Percentiles rank a stretch among this genome's conserved stretches.
These are phyloP conservation scores for Serendipita sp. DNA, from an alignment of 768 basidiomycete species.

Conservation along the genomic window DNA sequence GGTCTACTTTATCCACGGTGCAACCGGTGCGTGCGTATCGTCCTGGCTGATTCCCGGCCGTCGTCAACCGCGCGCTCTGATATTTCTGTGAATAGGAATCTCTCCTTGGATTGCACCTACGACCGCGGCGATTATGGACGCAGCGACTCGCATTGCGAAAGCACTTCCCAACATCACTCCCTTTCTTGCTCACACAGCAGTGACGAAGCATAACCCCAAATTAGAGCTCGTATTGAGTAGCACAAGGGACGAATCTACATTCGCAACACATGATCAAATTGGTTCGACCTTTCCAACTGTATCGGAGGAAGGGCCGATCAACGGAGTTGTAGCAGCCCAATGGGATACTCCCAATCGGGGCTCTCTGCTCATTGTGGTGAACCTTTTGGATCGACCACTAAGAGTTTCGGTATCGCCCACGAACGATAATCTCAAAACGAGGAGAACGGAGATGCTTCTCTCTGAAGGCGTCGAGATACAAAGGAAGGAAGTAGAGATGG, in stretches of 20 bases:
- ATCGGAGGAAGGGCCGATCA: background rate
- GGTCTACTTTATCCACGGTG: conserved; percentile 9
- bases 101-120: conserved; percentile 10
- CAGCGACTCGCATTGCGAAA: conserved; percentile 3
- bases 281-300: background rate
- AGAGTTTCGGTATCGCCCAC: background rate
- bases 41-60: no score
- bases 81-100: conserved; percentile 1
- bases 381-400: background rate
- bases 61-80: background rate
- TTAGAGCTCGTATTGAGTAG: background rate
- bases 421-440: no score
- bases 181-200: background rate
- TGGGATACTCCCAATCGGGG: background rate
- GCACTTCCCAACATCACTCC: conserved; percentile 1
- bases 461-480: no score
- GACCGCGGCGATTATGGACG: conserved; percentile 6
- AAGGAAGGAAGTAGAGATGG: no score
- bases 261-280: background rate
- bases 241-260: background rate
- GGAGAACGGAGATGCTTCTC: no score
- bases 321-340: background rate
- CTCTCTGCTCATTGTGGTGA: background rate
- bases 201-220: background rate
- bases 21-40: background rate